Evolutionary conservation across 208 protist genomes (phyloP), one percentile per base, ranked within the genome.

Genomic region (Angomonas desouzai): DNA sequence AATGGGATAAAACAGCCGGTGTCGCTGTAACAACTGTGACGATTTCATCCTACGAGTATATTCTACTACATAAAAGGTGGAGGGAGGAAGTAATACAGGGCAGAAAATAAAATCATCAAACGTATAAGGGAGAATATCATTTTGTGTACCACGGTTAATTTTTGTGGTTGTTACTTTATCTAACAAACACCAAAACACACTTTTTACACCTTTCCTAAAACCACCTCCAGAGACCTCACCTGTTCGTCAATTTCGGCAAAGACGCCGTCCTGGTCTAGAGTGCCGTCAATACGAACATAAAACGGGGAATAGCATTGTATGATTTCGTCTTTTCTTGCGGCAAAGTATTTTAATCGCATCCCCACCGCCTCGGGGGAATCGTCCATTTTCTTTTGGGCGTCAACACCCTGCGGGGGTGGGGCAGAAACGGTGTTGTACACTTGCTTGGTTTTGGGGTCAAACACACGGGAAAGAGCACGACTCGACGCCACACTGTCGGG

Each of bases 1-100:
- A 18, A 75, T 61, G 1, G 79, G 76, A 36, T 91, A 64, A 59
- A 93, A 95, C n/a, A 91, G 84, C 20, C 81, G 79, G 63, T 91
- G 70, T 16, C 89, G 80, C 40, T 53, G 45, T 27, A 51, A 16
- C 11, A 1, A 47, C 65, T 3, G 40, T 28, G 30, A 59, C 3
- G 9, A 34, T 28, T 59, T 48, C 47, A 34, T 32, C 25, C 6
- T 55, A 63, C 7, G 6, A 30, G n/a, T n/a, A n/a, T n/a, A n/a
- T n/a, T n/a, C n/a, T 18, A 34, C 7, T 45, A 32, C 20, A 53
- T 16, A 6, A 13, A 58, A 38, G 56, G 40, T 22, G 53, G 1
- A 63, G 11, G 48, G 27, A 62, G 58, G 22, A 23, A 70, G 6
- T 20, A 48, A n/a, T 27, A 36, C n/a, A n/a, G n/a, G n/a, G n/a